These are phyloP conservation scores for Parietaria judaica DNA, from an alignment of 306 rosid genomes.

Conservation along the genomic window DNA sequence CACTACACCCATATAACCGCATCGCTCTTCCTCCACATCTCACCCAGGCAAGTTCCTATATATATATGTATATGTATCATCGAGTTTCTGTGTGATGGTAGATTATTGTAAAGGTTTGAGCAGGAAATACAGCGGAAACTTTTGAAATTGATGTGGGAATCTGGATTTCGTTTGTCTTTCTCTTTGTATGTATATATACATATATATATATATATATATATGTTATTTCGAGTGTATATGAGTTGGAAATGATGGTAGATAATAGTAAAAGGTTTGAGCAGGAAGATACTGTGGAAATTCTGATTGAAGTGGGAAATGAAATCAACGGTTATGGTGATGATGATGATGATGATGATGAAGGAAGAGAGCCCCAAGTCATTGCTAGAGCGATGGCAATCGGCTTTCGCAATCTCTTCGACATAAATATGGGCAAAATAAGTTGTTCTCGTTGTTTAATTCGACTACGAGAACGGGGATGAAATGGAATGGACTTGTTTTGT, in stretches of 20 bases:
- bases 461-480: no score
- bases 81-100: no score
- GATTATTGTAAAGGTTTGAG: no score
- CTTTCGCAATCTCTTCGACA: slow-evolving; percentile 90
- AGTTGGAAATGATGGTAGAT: slow-evolving; percentile 61
- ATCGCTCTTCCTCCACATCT: no score
- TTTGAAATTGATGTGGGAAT: no score
- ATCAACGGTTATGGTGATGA: background rate
- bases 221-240: background rate
- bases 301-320: background rate
- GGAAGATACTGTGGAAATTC: slow-evolving; percentile 35
- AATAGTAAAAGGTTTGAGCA: slow-evolving; percentile 84
- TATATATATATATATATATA: background rate
- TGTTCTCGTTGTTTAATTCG: background rate
- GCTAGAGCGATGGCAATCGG: slow-evolving; percentile 53
- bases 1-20: no score
- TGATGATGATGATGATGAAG: slow-evolving; percentile 14
- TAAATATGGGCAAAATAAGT: slow-evolving; percentile 2
- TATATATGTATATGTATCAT: no score
- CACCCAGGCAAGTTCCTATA: no score
- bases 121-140: no score
- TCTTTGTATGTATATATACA: no score
- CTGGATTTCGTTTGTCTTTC: no score
- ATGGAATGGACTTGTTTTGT: background rate
- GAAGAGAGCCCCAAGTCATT: slow-evolving; percentile 73